A percentile compares a stretch with the other conserved stretches of the same genome.
Evolutionary conservation across 345 rosid species (phyloP).

Genomic region (Gossypium rotundifolium): DNA sequence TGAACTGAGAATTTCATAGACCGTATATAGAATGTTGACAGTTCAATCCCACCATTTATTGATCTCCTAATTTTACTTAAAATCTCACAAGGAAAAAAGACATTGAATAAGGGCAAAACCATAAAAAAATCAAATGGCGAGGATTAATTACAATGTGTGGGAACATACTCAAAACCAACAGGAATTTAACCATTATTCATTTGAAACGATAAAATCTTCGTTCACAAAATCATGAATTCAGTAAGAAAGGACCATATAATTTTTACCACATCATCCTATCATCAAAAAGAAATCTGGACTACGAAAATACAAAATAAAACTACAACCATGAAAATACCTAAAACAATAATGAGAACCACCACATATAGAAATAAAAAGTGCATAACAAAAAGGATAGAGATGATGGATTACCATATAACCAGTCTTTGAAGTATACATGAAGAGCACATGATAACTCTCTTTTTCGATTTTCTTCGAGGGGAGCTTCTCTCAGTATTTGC

Average conservation of each 20-base stretch:
- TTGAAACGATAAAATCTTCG: background rate
- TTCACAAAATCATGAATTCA: background rate
- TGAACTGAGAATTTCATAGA: background rate
- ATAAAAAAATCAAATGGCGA: background rate
- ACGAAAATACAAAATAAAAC: background rate
- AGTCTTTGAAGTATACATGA: slow-evolving; percentile 89
- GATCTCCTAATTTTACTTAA: background rate
- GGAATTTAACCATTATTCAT: background rate
- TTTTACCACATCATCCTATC: background rate
- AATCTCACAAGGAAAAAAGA: background rate
- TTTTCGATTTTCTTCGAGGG: slow-evolving; percentile 82
- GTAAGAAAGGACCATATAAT: background rate
- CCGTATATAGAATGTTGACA: background rate
- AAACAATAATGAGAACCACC: background rate
- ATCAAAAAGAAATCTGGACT: background rate
- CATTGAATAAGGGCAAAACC: background rate
- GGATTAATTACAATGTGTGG: background rate
- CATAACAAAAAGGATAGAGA: background rate
- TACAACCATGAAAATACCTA: background rate
- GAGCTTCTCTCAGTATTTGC: slow-evolving; percentile 62
- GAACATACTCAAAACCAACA: background rate
- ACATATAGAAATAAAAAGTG: background rate
- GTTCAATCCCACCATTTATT: background rate
- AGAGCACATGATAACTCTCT: slow-evolving; percentile 81
- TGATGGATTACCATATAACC: slow-evolving; percentile 74